Percentiles rank a stretch among this genome's conserved stretches.
These are phyloP conservation scores for Acanthamoeba triangularis DNA, from an alignment of 208 protist species.

Conservation along the genomic window DNA sequence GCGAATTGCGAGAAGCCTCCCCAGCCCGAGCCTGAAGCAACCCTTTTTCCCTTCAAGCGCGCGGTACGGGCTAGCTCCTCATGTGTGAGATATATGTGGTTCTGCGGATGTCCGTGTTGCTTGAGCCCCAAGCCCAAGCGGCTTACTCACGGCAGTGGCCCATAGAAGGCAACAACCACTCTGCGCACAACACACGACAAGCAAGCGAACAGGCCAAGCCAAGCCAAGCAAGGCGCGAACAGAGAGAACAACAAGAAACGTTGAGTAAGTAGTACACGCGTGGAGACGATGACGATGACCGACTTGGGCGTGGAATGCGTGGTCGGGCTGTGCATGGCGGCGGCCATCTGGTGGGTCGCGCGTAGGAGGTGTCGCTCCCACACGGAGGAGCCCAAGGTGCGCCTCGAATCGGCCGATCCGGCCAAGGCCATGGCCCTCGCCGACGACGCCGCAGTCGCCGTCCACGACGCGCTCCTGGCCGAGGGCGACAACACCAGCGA, in stretches of 20 bases:
- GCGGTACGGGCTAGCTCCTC: not conserved
- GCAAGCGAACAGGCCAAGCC: not conserved
- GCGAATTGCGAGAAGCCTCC: not conserved
- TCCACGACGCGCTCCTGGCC: not conserved
- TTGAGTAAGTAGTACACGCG: not conserved
- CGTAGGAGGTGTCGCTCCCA: slow-evolving; percentile 28
- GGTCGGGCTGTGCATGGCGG: slow-evolving; percentile 15
- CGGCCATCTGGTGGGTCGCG: slow-evolving; percentile 10
- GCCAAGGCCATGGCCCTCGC: not conserved
- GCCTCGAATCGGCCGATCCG: not conserved
- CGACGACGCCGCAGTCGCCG: not conserved
- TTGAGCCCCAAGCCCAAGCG: not conserved
- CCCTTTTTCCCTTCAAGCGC: not conserved
- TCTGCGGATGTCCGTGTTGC: not conserved
- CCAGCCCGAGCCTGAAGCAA: not conserved
- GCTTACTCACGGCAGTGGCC: not conserved
- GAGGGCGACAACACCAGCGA: not conserved
- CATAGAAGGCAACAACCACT: not conserved
- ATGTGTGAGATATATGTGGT: too few species aligned
- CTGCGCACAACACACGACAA: not conserved
- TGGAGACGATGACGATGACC: not conserved
- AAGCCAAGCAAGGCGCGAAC: not conserved
- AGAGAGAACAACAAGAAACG: not conserved
- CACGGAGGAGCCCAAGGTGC: slow-evolving; percentile 1
- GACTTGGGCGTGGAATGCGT: slow-evolving; percentile 41